A percentile compares a stretch with the other conserved stretches of the same genome.
Evolutionary conservation across 495 filamentous ascomycete species (phyloP).

Genomic region (Filosporella fistucella): DNA sequence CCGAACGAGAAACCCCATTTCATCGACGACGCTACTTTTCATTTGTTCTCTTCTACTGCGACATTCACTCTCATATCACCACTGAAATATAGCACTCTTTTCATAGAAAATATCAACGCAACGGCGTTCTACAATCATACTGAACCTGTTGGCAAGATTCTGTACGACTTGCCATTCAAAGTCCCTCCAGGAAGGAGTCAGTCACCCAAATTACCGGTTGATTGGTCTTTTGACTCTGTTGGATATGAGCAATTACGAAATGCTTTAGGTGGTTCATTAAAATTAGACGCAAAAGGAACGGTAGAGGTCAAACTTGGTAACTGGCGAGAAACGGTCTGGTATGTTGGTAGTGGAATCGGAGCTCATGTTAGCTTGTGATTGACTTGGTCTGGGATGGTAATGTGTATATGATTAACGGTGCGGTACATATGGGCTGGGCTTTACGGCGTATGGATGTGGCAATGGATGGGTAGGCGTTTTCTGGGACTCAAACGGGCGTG

Average conservation of each 20-base stretch:
- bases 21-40: constrained; percentile 81
- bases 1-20: constrained; percentile 54
- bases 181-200: constrained; percentile 68
- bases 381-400: not conserved
- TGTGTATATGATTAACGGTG: not conserved
- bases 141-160: constrained; percentile 69
- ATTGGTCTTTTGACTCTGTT: constrained; percentile 68
- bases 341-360: constrained; percentile 67
- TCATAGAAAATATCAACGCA: constrained; percentile 73
- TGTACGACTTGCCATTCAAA: constrained; percentile 67
- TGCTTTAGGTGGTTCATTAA: constrained; percentile 79
- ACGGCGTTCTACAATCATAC: constrained; percentile 80
- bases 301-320: constrained; percentile 66
- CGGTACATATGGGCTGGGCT: constrained; percentile 5
- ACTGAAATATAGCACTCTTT: constrained; percentile 62
- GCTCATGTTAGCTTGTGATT: constrained; percentile 62
- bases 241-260: constrained; percentile 77
- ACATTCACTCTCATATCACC: constrained; percentile 82
- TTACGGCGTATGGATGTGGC: not conserved
- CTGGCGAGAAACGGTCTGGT: constrained; percentile 68
- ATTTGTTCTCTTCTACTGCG: constrained; percentile 81
- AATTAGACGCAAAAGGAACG: constrained; percentile 71
- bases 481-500: not conserved
- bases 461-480: not conserved
- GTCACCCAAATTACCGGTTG: constrained; percentile 75